A percentile compares a stretch with the other conserved stretches of the same genome.
phyloP scores from a whole-genome alignment of 495 filamentous ascomycete species.

The Penicillium macrosclerotiorum region DNA sequence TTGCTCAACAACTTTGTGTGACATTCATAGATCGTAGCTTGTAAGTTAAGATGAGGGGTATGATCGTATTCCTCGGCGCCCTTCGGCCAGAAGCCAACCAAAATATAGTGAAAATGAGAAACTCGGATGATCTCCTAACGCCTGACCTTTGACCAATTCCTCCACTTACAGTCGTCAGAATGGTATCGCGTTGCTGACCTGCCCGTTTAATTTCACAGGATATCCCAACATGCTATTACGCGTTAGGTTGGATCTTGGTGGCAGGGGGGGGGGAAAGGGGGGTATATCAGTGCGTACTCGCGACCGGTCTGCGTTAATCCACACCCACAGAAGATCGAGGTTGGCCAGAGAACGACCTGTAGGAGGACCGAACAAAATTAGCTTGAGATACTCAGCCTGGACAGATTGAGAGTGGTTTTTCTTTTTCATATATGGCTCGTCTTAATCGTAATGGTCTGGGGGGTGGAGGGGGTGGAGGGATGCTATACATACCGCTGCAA shows the following conservation, averaged over 20 bases:
- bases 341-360: slow-evolving; percentile 58
- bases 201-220: slow-evolving; percentile 54
- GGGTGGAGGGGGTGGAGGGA: too few relatives aligned
- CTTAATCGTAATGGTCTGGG: too few relatives aligned
- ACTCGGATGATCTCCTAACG: not conserved
- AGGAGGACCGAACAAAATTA: slow-evolving; percentile 1
- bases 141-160: too few relatives aligned
- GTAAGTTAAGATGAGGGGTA: too few relatives aligned
- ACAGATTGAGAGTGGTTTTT: too few relatives aligned
- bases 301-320: slow-evolving; percentile 55
- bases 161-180: slow-evolving; percentile 38
- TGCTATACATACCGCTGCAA: slow-evolving; percentile 52
- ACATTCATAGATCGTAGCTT: too few relatives aligned
- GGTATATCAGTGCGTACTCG: slow-evolving; percentile 45
- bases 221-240: slow-evolving; percentile 48
- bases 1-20: too few relatives aligned
- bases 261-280: not conserved
- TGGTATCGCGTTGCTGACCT: slow-evolving; percentile 54
- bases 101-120: too few relatives aligned
- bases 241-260: slow-evolving; percentile 6
- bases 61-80: too few relatives aligned
- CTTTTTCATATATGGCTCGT: too few relatives aligned
- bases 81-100: too few relatives aligned
- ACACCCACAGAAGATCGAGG: slow-evolving; percentile 59
- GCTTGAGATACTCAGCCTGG: too few relatives aligned